Evolutionary conservation across 768 basidiomycete species (phyloP).

Genomic region (Tulasnella sp.): DNA sequence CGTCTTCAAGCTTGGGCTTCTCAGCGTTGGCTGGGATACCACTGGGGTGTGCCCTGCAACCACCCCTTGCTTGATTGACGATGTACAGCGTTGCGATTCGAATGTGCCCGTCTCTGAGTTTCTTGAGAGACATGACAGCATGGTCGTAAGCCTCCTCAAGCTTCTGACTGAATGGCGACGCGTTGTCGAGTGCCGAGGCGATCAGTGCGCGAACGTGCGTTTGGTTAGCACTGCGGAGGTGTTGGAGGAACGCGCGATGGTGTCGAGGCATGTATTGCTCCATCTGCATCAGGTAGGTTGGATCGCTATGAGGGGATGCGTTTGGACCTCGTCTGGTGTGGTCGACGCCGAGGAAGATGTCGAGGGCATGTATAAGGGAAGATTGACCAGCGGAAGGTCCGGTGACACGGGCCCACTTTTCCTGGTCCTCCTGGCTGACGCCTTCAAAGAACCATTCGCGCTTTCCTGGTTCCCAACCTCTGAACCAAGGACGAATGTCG

Average conservation of each 20-base stretch:
- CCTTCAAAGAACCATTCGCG: constrained; percentile 57
- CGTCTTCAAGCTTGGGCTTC: constrained; percentile 41
- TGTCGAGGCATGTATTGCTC: constrained; percentile 88
- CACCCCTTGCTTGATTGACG: constrained; percentile 61
- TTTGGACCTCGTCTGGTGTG: constrained; percentile 27
- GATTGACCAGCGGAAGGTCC: constrained; percentile 95
- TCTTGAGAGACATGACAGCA: constrained; percentile 66
- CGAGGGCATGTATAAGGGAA: constrained; percentile 70
- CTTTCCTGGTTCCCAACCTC: constrained; percentile 48
- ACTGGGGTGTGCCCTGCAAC: neutral
- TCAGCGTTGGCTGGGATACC: neutral
- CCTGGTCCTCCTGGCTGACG: constrained; percentile 36
- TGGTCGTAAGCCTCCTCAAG: constrained; percentile 50
- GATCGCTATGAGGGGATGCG: constrained; percentile 6
- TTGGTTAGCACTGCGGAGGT: constrained; percentile 45
- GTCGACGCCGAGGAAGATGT: constrained; percentile 59
- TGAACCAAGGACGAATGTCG: constrained; percentile 85
- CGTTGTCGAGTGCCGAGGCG: neutral
- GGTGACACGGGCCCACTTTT: constrained; percentile 40
- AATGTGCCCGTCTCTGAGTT: constrained; percentile 78
- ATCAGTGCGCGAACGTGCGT: constrained; percentile 2
- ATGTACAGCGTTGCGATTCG: constrained; percentile 79
- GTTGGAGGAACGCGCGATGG: constrained; percentile 63
- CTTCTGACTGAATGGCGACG: constrained; percentile 7
- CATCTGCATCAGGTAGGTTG: constrained; percentile 73